Evolutionary conservation across 768 basidiomycete species (phyloP).

Genomic region (Tricholomella constricta): DNA sequence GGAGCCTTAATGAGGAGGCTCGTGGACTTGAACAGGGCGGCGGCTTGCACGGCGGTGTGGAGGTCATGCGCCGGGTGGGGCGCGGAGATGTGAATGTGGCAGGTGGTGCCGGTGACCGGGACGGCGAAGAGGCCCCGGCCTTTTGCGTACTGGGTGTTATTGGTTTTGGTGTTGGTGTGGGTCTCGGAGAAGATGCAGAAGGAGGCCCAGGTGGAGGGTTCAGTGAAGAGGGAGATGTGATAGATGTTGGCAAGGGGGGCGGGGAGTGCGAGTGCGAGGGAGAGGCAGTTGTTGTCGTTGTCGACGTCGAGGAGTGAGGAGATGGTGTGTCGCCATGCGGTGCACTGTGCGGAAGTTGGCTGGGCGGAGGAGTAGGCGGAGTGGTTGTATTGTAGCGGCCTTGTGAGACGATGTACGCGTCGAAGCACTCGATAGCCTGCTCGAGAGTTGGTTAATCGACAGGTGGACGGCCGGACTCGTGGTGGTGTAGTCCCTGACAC

Average conservation of each 20-base stretch:
- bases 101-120: constrained; percentile 25
- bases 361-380: constrained; percentile 34
- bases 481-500: too few species aligned
- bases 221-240: constrained; percentile 26
- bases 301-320: constrained; percentile 23
- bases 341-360: constrained; percentile 27
- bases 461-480: too few species aligned
- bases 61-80: constrained; percentile 46
- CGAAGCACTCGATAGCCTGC: constrained; percentile 28
- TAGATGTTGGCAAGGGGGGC: constrained; percentile 28
- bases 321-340: constrained; percentile 30
- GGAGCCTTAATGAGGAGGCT: constrained; percentile 48
- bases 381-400: constrained; percentile 29
- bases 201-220: constrained; percentile 18
- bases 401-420: constrained; percentile 30
- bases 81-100: constrained; percentile 43
- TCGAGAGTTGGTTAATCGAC: constrained; percentile 8
- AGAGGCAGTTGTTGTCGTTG: constrained; percentile 33
- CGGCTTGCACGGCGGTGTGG: constrained; percentile 41
- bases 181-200: constrained; percentile 38
- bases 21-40: constrained; percentile 37
- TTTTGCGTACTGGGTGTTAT: constrained; percentile 21
- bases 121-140: constrained; percentile 41
- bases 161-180: too few species aligned
- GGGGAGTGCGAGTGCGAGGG: constrained; percentile 30